phyloP scores from a whole-genome alignment of 1,284 basidiomycete genomes.

The Rhodotorula sp. region DNA sequence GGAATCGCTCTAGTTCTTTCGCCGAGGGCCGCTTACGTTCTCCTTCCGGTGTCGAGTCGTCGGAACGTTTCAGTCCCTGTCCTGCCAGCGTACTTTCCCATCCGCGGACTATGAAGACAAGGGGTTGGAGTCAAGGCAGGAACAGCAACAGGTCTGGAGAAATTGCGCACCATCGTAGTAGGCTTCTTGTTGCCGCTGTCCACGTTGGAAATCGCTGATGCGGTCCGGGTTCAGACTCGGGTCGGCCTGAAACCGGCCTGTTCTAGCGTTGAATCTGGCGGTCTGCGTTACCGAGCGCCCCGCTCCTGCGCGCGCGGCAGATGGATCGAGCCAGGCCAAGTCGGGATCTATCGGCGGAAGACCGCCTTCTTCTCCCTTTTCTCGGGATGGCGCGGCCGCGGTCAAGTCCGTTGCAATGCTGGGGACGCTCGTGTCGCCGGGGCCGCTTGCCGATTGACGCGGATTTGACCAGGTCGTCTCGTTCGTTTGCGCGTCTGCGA shows the following conservation, averaged over 20 bases:
- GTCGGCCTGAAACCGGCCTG: constrained; percentile 43
- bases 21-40: constrained; percentile 15
- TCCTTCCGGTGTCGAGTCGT: neutral
- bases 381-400: neutral
- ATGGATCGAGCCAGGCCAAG: constrained; percentile 43
- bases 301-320: neutral
- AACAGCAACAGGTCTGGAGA: no score
- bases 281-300: constrained; percentile 9
- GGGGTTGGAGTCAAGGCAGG: neutral
- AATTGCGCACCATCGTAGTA: constrained; percentile 33
- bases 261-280: constrained; percentile 43
- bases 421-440: constrained; percentile 1
- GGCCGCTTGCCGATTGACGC: constrained; percentile 8
- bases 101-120: constrained; percentile 12
- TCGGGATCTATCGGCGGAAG: constrained; percentile 44
- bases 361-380: neutral
- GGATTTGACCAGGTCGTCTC: constrained; percentile 45
- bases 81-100: constrained; percentile 30
- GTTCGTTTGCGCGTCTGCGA: constrained; percentile 29
- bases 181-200: constrained; percentile 41
- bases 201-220: constrained; percentile 39
- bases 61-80: constrained; percentile 5
- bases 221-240: constrained; percentile 41
- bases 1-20: constrained; percentile 29
- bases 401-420: neutral